These are phyloP conservation scores for Trichosporon sp. DNA, from an alignment of 1,284 basidiomycete species.

Conservation along the genomic window DNA sequence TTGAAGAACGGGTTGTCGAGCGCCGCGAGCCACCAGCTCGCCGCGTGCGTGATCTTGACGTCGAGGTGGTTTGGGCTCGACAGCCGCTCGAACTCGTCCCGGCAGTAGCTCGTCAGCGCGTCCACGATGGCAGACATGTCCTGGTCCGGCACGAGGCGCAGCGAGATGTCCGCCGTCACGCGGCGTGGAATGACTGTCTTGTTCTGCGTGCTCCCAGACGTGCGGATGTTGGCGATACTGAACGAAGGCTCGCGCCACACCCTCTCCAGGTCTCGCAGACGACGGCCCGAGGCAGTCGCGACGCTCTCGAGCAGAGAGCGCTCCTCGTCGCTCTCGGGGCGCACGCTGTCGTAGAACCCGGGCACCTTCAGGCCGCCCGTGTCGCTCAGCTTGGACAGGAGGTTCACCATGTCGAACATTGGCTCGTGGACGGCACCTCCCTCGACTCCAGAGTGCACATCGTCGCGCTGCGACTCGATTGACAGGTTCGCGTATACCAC, in stretches of 20 bases:
- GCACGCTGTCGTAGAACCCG: slow-evolving; percentile 76
- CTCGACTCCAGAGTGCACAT: slow-evolving; percentile 64
- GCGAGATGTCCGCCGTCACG: slow-evolving; percentile 73
- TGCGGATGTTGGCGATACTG: slow-evolving; percentile 45
- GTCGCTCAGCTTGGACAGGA: slow-evolving; percentile 69
- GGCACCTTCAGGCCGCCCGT: slow-evolving; percentile 65
- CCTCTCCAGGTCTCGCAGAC: slow-evolving; percentile 63
- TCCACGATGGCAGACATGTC: slow-evolving; percentile 66
- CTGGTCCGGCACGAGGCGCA: slow-evolving; percentile 90
- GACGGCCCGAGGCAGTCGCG: slow-evolving; percentile 59
- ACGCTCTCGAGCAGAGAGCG: slow-evolving; percentile 63
- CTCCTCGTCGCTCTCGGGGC: slow-evolving; percentile 63
- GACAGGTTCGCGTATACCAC: slow-evolving; percentile 61
- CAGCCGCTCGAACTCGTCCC: slow-evolving; percentile 59
- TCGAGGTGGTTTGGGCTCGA: slow-evolving; percentile 67
- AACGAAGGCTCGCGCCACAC: slow-evolving; percentile 61
- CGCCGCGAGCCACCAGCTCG: slow-evolving; percentile 94
- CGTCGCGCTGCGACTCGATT: slow-evolving; percentile 58
- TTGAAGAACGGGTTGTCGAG: slow-evolving; percentile 77
- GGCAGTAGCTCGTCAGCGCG: slow-evolving; percentile 61
- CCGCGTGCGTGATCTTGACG: slow-evolving; percentile 74
- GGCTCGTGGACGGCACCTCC: slow-evolving; percentile 83
- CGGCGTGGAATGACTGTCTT: slow-evolving; percentile 76
- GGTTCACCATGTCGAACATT: slow-evolving; percentile 86
- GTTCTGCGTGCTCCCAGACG: slow-evolving; percentile 37